These are phyloP conservation scores for Fusarium sarcochroum DNA, from an alignment of 2,329 filamentous ascomycete species.

Conservation along the genomic window DNA sequence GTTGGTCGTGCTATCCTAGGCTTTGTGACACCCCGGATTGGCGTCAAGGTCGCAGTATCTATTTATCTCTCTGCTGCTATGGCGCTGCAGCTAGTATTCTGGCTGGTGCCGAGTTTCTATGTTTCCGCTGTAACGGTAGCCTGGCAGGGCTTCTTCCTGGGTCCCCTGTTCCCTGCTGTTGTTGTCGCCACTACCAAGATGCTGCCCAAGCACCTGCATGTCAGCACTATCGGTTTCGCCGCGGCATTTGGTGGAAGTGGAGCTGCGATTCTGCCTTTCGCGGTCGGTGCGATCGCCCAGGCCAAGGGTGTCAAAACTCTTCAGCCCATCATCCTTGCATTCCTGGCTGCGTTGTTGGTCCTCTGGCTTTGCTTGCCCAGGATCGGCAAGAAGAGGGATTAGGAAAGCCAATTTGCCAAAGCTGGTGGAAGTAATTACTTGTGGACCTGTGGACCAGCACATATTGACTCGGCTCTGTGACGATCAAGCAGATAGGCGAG, in stretches of 20 bases:
- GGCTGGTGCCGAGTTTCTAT: slow-evolving; percentile 84
- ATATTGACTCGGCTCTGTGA: no score
- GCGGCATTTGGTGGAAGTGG: slow-evolving; percentile 82
- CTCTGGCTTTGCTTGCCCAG: slow-evolving; percentile 64
- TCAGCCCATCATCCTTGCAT: slow-evolving; percentile 68
- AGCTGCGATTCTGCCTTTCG: slow-evolving; percentile 76
- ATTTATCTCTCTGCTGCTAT: slow-evolving; percentile 75
- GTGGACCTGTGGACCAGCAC: neutral
- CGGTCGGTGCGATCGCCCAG: slow-evolving; percentile 76
- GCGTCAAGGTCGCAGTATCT: slow-evolving; percentile 75
- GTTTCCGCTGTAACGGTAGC: slow-evolving; percentile 80
- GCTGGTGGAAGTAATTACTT: neutral
- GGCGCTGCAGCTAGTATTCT: slow-evolving; percentile 79
- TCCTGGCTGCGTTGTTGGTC: slow-evolving; percentile 60
- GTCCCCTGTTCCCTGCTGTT: slow-evolving; percentile 81
- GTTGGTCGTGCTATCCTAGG: slow-evolving; percentile 78
- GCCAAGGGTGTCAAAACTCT: slow-evolving; percentile 68
- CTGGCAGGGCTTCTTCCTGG: slow-evolving; percentile 83
- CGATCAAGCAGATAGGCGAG: no score
- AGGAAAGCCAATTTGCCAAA: neutral
- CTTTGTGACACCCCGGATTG: slow-evolving; percentile 79
- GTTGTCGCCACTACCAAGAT: slow-evolving; percentile 78
- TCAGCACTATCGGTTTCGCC: slow-evolving; percentile 82
- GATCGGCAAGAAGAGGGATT: slow-evolving; percentile 58
- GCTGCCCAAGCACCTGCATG: slow-evolving; percentile 80